Base-by-base conservation (phyloP, 495 filamentous ascomycete genomes). In the Platismatia glauca region DNA sequence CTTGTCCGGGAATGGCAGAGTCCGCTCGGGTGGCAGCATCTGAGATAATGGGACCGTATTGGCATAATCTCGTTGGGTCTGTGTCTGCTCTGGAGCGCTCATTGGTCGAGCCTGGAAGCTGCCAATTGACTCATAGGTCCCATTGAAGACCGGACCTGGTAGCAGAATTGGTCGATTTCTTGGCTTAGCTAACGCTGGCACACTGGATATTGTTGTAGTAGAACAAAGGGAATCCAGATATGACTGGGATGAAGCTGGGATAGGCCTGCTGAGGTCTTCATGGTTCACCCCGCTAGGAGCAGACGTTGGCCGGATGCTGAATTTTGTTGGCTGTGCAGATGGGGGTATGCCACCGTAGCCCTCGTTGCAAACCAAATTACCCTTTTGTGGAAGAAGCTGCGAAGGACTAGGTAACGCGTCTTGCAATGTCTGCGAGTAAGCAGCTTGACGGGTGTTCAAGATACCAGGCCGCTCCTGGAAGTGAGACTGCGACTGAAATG, bases 21-120 rank as follows among this genome's bases (percentile, higher is more conserved):
- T 70, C 48, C 78, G 64, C 59, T 71, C 77, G n/a, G 79, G 79
- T 24, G 79, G 79, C 11, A 79, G 67, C 62, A 75, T 70, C 38
- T 76, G 69, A 48, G 75, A 70, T 0, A 78, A 67, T 24, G 67
- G 24, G 16, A 61, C 6, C 1, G 44, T 57, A 33, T 69, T 57
- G 22, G 27, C 60, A 6, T 31, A 57, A 27, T 43, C 55, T 20
- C 55, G 55, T 27, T 62, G 33, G 12, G 33, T 11, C 8, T 48
- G 53, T 46, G 55, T 48, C 31, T 46, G 63, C 59, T 65, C 43
- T 44, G 57, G 52, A 31, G 66, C 60, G 55, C 57, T 64, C 13
- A 55, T 63, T 24, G 63, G 66, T 34, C 56, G 48, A 35, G 33
- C n/a, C 55, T 53, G 18, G 62, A 63, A 38, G 58, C 48, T 41